Conservation (phyloP, 2,329 filamentous ascomycete species). For the Aspergillus sp. region DNA sequence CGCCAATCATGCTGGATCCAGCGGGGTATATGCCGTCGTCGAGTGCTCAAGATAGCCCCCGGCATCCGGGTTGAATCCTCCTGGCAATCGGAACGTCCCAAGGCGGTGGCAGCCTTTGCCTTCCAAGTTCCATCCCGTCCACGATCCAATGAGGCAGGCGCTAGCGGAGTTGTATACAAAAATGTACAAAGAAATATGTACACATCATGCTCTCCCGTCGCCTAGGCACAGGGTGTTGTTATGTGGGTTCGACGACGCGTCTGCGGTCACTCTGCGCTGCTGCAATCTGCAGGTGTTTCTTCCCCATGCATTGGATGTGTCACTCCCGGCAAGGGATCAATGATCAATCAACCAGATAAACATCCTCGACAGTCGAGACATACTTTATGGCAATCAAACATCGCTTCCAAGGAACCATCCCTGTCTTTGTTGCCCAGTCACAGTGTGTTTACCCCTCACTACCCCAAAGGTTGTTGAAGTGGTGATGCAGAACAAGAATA, state of each 20-base stretch:
- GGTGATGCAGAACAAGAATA: background rate
- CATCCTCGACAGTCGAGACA: background rate
- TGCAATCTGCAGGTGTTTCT: background rate
- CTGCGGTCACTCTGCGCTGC: background rate
- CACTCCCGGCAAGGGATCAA: slow-evolving; percentile 5
- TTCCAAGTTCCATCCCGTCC: background rate
- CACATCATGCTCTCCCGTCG: background rate
- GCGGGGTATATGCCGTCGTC: slow-evolving; percentile 15
- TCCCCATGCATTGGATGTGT: background rate
- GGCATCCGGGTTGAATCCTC: slow-evolving; percentile 9
- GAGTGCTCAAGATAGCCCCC: slow-evolving; percentile 6
- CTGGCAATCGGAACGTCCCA: slow-evolving; percentile 1
- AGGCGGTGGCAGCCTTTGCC: background rate
- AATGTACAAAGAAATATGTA: slow-evolving; percentile 1
- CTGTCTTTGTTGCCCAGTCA: slow-evolving; percentile 7
- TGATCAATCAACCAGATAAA: slow-evolving; percentile 1
- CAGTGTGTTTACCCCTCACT: slow-evolving; percentile 3
- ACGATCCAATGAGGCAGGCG: background rate
- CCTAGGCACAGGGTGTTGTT: background rate
- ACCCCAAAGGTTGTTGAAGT: background rate
- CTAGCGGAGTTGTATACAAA: background rate
- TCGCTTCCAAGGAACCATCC: slow-evolving; percentile 6
- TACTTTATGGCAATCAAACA: slow-evolving; percentile 2
- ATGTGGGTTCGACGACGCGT: background rate
- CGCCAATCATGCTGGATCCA: slow-evolving; percentile 9